These are phyloP conservation scores for Rhodotorula graminis DNA, from an alignment of 768 basidiomycete species.

Conservation along the genomic window DNA sequence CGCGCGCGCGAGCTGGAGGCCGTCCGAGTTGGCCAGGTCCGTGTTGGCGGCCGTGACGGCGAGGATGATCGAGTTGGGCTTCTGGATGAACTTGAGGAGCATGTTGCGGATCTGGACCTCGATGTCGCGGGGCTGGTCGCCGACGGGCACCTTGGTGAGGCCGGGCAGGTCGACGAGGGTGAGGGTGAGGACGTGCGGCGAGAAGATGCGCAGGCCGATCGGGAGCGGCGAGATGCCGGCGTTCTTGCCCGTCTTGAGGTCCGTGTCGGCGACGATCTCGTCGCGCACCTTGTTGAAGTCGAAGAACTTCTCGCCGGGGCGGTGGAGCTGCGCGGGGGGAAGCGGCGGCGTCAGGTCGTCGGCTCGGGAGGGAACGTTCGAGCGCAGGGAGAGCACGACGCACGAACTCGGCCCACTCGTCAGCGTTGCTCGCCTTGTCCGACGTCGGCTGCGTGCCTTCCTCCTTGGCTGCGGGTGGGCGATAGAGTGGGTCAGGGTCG, in stretches of 20 bases:
- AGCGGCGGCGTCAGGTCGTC: neutral
- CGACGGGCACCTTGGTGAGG: slow-evolving; percentile 54
- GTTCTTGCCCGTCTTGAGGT: slow-evolving; percentile 96
- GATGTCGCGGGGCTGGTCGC: slow-evolving; percentile 86
- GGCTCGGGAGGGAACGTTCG: too few species aligned
- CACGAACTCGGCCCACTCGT: slow-evolving; percentile 99
- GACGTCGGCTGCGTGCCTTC: slow-evolving; percentile 35
- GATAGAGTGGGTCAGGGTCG: too few species aligned
- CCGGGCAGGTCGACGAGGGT: slow-evolving; percentile 97
- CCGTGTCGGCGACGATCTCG: slow-evolving; percentile 94
- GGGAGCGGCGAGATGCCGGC: slow-evolving; percentile 93
- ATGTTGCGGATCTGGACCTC: slow-evolving; percentile 97
- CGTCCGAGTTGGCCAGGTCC: slow-evolving; percentile 98
- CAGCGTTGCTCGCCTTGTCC: slow-evolving; percentile 75
- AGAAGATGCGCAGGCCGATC: slow-evolving; percentile 95
- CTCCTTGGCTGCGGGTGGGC: slow-evolving; percentile 2
- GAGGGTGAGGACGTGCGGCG: slow-evolving; percentile 92
- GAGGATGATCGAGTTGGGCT: slow-evolving; percentile 90
- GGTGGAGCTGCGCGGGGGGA: slow-evolving; percentile 47
- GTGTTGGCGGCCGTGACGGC: slow-evolving; percentile 94
- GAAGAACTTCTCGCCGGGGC: slow-evolving; percentile 94
- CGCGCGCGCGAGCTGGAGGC: slow-evolving; percentile 89
- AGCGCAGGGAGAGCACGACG: slow-evolving; percentile 46
- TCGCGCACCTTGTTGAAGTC: slow-evolving; percentile 95
- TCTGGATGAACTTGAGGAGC: slow-evolving; percentile 90